Percentiles rank a stretch among this genome's conserved stretches.
phyloP scores from a whole-genome alignment of 192 early-diverging fungal genomes.

The Coemansia sp. region DNA sequence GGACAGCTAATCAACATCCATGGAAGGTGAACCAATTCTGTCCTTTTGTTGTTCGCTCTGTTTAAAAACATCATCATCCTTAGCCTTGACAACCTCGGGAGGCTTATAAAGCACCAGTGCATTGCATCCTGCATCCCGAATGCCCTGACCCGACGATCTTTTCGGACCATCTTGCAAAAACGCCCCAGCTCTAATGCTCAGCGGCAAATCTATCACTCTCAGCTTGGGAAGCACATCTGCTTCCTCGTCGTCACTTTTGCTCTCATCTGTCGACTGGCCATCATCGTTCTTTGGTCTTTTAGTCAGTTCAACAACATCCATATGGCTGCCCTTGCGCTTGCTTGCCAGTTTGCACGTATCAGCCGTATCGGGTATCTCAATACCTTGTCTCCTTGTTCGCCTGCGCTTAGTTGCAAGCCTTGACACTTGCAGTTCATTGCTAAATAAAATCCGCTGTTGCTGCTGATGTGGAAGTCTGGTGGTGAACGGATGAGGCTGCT shows the following conservation, averaged over 20 bases:
- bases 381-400: neutral
- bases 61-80: neutral
- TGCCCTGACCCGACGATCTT: neutral
- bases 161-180: neutral
- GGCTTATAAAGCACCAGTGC: conserved; percentile 28
- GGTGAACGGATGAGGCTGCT: neutral
- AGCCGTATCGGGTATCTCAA: no score
- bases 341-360: neutral
- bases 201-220: conserved; percentile 16
- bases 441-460: neutral
- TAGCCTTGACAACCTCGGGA: neutral
- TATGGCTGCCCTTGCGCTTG: neutral
- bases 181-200: conserved; percentile 14
- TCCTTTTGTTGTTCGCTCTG: neutral
- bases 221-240: conserved; percentile 2
- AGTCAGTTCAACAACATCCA: neutral
- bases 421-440: neutral
- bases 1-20: no score
- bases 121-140: neutral
- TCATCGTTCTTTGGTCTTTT: neutral
- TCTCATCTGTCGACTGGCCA: neutral
- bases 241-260: neutral
- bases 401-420: neutral
- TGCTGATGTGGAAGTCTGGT: neutral
- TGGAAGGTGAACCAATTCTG: neutral